Evolutionary conservation across 2,329 filamentous ascomycete genomes (phyloP), one percentile per base, ranked within the genome.

Genomic region (Colletotrichum cuscutae): DNA sequence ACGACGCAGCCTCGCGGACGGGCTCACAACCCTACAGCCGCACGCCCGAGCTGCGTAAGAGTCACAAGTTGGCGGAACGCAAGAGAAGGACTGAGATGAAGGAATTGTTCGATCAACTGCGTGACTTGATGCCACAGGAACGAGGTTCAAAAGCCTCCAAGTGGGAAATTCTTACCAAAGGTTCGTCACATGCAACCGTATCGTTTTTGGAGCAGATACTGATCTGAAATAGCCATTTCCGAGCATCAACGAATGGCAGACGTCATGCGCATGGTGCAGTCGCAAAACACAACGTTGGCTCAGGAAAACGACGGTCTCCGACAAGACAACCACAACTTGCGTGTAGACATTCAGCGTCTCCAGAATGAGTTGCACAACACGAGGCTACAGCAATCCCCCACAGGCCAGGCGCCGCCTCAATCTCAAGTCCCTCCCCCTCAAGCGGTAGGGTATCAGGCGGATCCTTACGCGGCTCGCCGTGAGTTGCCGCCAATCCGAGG

Each of bases 41-140:
- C 53, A 97, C 94, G 0, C 94, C 94, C 0, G 94, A 97, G 81
- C 86, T 97, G 52, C 90, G 94, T 26, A 90, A 96, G 61, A 96
- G 93, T 79, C 94, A 97, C 83, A 97, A 97, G 82, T 88, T 97
- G 68, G 94, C 94, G 0, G 94, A 97, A 82, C 88, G 94, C 49
- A 97, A 97, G 84, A 89, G 94, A 52, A 87, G 94, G 73, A 95
- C 94, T 9, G 94, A 97, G 80, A 97, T 97, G 94, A 97, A 97
- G 83, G 92, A 94, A 78, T 84, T 97, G 0, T 97, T 97, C 78
- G 94, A 97, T 76, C 92, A 94, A 77, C 84, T 97, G 9, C 90
- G 94, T 76, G 92, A 93, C 76, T 86, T 95, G 49, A 92, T 96
- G 84, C 94, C 94, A 1, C 93, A 95, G 76, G 94, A 94, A 77